These are phyloP conservation scores for Kockovaella imperatae DNA, from an alignment of 768 basidiomycete species.

Conservation along the genomic window DNA sequence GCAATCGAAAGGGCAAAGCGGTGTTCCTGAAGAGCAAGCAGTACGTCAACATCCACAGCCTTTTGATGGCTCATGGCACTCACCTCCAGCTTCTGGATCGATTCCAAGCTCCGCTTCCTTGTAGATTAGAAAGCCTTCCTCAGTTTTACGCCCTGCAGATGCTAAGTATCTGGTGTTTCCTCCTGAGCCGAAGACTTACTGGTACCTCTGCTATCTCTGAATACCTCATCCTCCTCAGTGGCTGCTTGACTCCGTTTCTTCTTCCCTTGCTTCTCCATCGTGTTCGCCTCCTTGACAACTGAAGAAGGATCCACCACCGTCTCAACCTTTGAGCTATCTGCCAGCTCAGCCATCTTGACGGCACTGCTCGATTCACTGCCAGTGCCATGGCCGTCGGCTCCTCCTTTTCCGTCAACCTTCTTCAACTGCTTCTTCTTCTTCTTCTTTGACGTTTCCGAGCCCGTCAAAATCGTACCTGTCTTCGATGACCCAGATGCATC, in stretches of 20 bases:
- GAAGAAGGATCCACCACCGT: slow-evolving; percentile 17
- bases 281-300: neutral
- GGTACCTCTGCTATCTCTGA: slow-evolving; percentile 42
- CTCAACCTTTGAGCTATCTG: slow-evolving; percentile 6
- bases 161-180: neutral
- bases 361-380: neutral
- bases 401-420: neutral
- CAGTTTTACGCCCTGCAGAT: slow-evolving; percentile 39
- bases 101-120: slow-evolving; percentile 44
- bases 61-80: slow-evolving; percentile 1
- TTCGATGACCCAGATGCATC: slow-evolving; percentile 1
- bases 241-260: slow-evolving; percentile 22
- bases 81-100: slow-evolving; percentile 43
- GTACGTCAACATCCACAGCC: neutral
- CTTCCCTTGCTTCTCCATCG: neutral
- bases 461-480: neutral
- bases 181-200: slow-evolving; percentile 16
- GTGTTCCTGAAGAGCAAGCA: slow-evolving; percentile 26
- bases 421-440: slow-evolving; percentile 32
- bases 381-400: neutral
- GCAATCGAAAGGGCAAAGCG: slow-evolving; percentile 45
- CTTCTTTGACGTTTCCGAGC: slow-evolving; percentile 10
- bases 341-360: neutral
- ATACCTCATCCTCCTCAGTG: slow-evolving; percentile 34
- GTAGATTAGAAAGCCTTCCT: slow-evolving; percentile 45